Conservation (phyloP, 129 eudicot species). For the Daucus carota region DNA sequence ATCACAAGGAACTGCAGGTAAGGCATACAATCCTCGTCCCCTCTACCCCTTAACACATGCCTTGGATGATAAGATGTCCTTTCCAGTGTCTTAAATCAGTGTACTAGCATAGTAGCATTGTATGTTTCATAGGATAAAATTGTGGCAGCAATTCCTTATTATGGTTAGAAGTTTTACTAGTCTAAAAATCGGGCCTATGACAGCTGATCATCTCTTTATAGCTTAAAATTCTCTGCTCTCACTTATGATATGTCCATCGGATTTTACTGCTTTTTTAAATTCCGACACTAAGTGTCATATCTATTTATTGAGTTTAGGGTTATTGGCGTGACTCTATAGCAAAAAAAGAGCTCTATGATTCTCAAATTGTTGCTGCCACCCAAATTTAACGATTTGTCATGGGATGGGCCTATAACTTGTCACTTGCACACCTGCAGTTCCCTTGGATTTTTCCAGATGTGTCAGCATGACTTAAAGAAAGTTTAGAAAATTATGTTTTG, state of each 20-base stretch:
- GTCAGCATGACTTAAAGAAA: background rate
- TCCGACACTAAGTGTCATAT: background rate
- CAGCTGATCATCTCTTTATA: background rate
- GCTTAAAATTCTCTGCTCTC: background rate
- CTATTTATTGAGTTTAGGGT: conserved; percentile 27
- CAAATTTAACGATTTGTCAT: conserved; percentile 51
- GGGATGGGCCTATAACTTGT: conserved; percentile 23
- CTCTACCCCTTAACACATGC: background rate
- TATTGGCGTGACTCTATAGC: conserved; percentile 49
- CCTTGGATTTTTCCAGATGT: background rate
- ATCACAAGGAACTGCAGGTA: background rate
- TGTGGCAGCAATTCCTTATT: background rate
- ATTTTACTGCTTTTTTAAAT: background rate
- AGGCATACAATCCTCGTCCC: background rate
- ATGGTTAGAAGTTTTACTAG: background rate
- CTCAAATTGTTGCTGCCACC: conserved; percentile 35
- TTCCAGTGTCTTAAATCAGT: background rate
- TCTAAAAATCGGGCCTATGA: background rate
- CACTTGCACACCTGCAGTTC: background rate
- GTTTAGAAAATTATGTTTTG: background rate
- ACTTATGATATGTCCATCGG: background rate
- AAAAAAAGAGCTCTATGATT: conserved; percentile 35
- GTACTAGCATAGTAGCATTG: background rate
- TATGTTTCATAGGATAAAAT: background rate
- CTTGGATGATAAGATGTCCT: background rate